Percentiles rank a stretch among this genome's conserved stretches.
Evolutionary conservation across 1,139 yeast genomes (phyloP).

Genomic region (Oligophagozyma castellii): DNA sequence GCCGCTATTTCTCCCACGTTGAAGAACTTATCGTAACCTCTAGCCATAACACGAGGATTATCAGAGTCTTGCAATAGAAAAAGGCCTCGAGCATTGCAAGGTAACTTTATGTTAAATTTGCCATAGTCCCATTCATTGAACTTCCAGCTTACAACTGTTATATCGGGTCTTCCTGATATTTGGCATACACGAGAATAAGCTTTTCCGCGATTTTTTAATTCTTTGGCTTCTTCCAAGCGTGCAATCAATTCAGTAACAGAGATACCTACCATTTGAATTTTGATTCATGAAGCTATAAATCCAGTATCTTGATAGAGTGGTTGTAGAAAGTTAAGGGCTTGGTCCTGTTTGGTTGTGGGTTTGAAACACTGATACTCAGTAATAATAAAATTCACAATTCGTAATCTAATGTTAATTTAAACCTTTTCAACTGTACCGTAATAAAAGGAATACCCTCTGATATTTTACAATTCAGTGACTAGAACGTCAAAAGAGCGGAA

Average conservation of each 20-base stretch:
- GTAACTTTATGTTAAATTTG: conserved; percentile 38
- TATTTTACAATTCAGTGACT: too few species aligned
- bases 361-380: too few species aligned
- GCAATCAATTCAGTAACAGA: conserved; percentile 7
- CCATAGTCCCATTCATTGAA: conserved; percentile 84
- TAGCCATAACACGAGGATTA: conserved; percentile 33
- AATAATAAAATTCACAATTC: too few species aligned
- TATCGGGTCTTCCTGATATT: conserved; percentile 19
- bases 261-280: too few species aligned
- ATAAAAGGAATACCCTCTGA: too few species aligned
- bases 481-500: too few species aligned
- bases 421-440: too few species aligned
- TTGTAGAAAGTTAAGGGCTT: too few species aligned
- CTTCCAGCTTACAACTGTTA: conserved; percentile 46
- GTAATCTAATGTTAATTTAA: too few species aligned
- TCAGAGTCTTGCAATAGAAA: conserved; percentile 39
- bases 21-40: conserved; percentile 95
- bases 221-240: conserved; percentile 21
- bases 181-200: conserved; percentile 26
- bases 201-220: conserved; percentile 24
- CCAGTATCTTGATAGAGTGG: too few species aligned
- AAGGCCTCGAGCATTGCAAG: conserved; percentile 73
- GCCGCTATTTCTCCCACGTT: conserved; percentile 50
- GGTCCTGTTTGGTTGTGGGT: too few species aligned
- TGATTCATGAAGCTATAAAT: too few species aligned